Evolutionary conservation across 78 protist genomes (phyloP), one percentile per base, ranked within the genome.

Genomic region (Andalucia godoyi): DNA sequence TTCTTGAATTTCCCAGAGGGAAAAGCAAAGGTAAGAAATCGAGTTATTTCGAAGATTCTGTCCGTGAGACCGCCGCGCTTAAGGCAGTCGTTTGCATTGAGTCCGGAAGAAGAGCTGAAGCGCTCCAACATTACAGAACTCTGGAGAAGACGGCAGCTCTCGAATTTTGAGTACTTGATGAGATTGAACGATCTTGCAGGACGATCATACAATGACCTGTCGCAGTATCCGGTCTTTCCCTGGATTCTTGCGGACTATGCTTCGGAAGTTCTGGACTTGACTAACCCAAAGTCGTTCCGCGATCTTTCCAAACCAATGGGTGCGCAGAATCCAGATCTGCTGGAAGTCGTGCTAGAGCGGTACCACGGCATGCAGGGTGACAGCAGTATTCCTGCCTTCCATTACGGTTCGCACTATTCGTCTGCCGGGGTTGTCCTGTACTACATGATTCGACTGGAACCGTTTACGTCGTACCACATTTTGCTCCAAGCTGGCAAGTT

Each of bases 241-340:
- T 82, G 84, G 84, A 37, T 78, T 9, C 40, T 82, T 17, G 21
- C 70, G 2, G 95, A 95, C 70, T 95, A 90, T 72, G 39, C 39
- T 17, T 8, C 57, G 25, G 60, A 61, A 5, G 4, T 1, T 7
- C 51, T 97, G n/a, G 89, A 94, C 59, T 73, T 95, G 12, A 58
- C 13, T 23, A 76, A 79, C 57, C 87, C 84, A 1, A 15, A 27
- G 1, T 32, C 32, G 2, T 95, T 59, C 62, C 86, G 99, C 18
- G 99, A 95, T 52, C 85, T 95, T 30, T 51, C 84, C 33, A 69
- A 74, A 37, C 98, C 99, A 12, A 80, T 95, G 45, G 99, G 99
- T 36, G 97, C 96, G 6, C 83, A 74, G 7, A 38, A 67, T 55
- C 39, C 47, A 1, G 66, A 43, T 2, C 2, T 8, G 32, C 30